These are phyloP conservation scores for Coprinellus aureogranulatus DNA, from an alignment of 768 basidiomycete species.

Conservation along the genomic window DNA sequence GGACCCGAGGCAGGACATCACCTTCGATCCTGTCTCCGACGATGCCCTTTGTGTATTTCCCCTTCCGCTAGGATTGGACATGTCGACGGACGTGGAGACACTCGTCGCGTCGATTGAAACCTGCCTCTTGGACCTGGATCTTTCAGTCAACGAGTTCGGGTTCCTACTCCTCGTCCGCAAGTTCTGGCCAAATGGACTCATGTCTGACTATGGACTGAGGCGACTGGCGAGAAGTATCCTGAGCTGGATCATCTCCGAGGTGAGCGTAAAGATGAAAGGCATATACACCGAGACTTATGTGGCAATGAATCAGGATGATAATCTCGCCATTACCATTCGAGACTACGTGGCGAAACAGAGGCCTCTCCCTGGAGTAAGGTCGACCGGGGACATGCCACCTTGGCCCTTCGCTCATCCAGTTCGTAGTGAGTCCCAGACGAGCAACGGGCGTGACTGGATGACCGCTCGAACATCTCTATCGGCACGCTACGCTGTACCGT, in stretches of 20 bases:
- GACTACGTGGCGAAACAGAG: slow-evolving; percentile 61
- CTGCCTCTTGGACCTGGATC: slow-evolving; percentile 65
- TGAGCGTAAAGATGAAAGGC: slow-evolving; percentile 23
- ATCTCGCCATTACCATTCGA: slow-evolving; percentile 62
- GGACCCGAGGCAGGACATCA: slow-evolving; percentile 38
- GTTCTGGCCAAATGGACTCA: slow-evolving; percentile 73
- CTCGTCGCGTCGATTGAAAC: slow-evolving; percentile 70
- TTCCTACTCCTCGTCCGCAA: slow-evolving; percentile 65
- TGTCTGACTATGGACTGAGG: slow-evolving; percentile 67
- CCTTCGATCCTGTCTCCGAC: slow-evolving; percentile 27
- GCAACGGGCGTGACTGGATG: slow-evolving; percentile 72
- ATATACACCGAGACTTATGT: slow-evolving; percentile 1
- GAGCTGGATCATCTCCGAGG: slow-evolving; percentile 74
- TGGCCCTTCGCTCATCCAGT: slow-evolving; percentile 52
- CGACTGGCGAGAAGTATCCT: slow-evolving; percentile 58
- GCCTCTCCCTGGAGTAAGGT: slow-evolving; percentile 63
- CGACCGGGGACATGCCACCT: slow-evolving; percentile 37
- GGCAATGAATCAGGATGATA: slow-evolving; percentile 51
- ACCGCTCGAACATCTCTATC: slow-evolving; percentile 54
- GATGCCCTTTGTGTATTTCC: slow-evolving; percentile 56
- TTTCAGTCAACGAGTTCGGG: slow-evolving; percentile 73
- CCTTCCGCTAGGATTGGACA: slow-evolving; percentile 68
- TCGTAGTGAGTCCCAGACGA: slow-evolving; percentile 39
- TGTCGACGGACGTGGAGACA: slow-evolving; percentile 69
- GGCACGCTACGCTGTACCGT: slow-evolving; percentile 55